Evolutionary conservation across 2,329 filamentous ascomycete genomes (phyloP), one percentile per base, ranked within the genome.

Genomic region (Nemania sp.): DNA sequence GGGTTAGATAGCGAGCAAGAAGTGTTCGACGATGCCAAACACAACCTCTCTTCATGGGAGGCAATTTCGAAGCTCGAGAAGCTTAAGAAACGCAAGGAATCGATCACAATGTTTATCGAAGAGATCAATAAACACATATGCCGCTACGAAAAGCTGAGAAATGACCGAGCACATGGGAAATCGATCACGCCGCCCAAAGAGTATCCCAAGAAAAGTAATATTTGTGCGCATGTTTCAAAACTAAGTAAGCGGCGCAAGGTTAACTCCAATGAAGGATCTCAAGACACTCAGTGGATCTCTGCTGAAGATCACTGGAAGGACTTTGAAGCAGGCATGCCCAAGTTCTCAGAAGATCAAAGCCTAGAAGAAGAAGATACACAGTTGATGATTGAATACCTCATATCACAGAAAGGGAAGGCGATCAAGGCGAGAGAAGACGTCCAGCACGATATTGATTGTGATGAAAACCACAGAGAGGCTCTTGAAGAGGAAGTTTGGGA

Each of bases 71-170:
- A 34, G 69, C 77, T 79, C 8, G 75, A 78, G 9, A 54, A 63
- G 1, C 81, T 75, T 56, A 80, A 84, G 59, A 82, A 48, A 24
- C 19, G 77, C 3, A 73, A 67, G 0, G 76, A 81, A 50, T 75
- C 75, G 4, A 64, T 68, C 3, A 68, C 73, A 3, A 70, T 66
- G 23, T 66, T 77, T 30, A 62, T 64, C 3, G 63, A 76, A 1
- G 66, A 72, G 7, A 67, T 61, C 15, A 53, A 57, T 31, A 44
- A 41, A 5, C 47, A 41, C 9, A 41, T 61, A 12, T n/a, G 19
- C 3, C 42, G 44, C 17, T 62, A 59, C 59, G 57, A 57, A 15
- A 54, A 48, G 3, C 28, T 58, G 6, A 42, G 48, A 22, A 23
- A 3, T 5, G 31, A 1, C 66, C 74, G 14, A 19, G 49, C 33